phyloP scores from a whole-genome alignment of 1,284 basidiomycete genomes.

The Pseudozyma thailandica region DNA sequence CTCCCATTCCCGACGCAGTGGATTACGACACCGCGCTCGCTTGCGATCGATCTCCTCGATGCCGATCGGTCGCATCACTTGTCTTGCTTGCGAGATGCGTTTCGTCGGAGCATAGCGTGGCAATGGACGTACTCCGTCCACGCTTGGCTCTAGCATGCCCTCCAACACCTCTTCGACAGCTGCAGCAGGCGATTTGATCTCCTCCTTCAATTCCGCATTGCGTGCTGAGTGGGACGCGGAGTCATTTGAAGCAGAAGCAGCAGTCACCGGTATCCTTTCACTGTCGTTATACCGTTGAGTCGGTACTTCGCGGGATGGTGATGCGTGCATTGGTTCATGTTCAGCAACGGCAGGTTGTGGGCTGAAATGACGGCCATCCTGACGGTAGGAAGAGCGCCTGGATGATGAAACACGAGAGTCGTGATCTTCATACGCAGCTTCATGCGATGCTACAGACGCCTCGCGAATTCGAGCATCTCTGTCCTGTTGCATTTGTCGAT shows the following conservation, averaged over 20 bases:
- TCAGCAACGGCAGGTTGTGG: not conserved
- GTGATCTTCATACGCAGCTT: not conserved
- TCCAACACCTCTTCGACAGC: not conserved
- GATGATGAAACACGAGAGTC: not conserved
- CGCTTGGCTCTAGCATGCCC: not conserved
- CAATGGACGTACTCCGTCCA: constrained; percentile 11
- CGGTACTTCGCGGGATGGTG: not conserved
- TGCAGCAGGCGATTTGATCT: not conserved
- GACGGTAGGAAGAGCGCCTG: not conserved
- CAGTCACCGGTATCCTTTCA: not conserved
- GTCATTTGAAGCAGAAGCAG: not conserved
- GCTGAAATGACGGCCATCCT: not conserved
- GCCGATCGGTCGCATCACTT: constrained; percentile 46
- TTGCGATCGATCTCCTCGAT: constrained; percentile 52
- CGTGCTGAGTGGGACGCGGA: not conserved
- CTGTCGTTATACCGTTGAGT: not conserved
- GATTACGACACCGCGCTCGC: constrained; percentile 45
- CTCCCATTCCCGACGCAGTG: constrained; percentile 55
- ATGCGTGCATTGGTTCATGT: not conserved
- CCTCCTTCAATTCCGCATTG: not conserved
- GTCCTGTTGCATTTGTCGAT: not conserved
- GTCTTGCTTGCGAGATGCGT: constrained; percentile 44
- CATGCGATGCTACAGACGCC: not conserved
- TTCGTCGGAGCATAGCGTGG: constrained; percentile 45
- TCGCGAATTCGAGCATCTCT: not conserved